Conservation (phyloP, 2,329 filamentous ascomycete species). For the Stachybotrys elegans region DNA sequence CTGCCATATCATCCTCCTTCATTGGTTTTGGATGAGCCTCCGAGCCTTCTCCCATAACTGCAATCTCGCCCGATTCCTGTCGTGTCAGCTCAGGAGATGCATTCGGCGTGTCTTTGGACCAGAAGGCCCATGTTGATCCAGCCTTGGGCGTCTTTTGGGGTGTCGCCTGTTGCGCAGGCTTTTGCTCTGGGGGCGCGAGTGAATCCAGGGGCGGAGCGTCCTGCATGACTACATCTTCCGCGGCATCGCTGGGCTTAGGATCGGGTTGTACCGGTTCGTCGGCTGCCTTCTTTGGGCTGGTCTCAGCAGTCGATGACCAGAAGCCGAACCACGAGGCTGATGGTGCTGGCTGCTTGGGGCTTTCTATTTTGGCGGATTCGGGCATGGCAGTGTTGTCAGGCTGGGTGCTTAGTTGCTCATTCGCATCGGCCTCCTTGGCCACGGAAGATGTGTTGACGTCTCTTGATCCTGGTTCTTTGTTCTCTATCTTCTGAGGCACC, state of each 20-base stretch:
- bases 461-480: too few relatives aligned
- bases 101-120: constrained; percentile 57
- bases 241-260: constrained; percentile 19
- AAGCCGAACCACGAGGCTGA: constrained; percentile 35
- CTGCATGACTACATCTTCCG: constrained; percentile 37
- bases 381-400: too few relatives aligned
- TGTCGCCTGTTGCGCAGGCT: too few relatives aligned
- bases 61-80: constrained; percentile 46
- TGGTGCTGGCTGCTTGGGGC: constrained; percentile 3
- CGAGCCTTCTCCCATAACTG: constrained; percentile 52
- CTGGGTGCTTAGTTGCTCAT: too few relatives aligned
- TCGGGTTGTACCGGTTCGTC: constrained; percentile 9
- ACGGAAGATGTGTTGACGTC: too few relatives aligned
- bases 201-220: constrained; percentile 32
- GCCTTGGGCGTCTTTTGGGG: constrained; percentile 33
- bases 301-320: constrained; percentile 25
- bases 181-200: constrained; percentile 22
- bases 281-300: constrained; percentile 10
- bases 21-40: constrained; percentile 49
- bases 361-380: too few relatives aligned
- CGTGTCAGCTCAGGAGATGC: constrained; percentile 21
- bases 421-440: too few relatives aligned
- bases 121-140: constrained; percentile 75
- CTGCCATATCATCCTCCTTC: constrained; percentile 36
- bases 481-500: too few relatives aligned